phyloP scores from a whole-genome alignment of 768 basidiomycete genomes.

The Roridomyces roridus region DNA sequence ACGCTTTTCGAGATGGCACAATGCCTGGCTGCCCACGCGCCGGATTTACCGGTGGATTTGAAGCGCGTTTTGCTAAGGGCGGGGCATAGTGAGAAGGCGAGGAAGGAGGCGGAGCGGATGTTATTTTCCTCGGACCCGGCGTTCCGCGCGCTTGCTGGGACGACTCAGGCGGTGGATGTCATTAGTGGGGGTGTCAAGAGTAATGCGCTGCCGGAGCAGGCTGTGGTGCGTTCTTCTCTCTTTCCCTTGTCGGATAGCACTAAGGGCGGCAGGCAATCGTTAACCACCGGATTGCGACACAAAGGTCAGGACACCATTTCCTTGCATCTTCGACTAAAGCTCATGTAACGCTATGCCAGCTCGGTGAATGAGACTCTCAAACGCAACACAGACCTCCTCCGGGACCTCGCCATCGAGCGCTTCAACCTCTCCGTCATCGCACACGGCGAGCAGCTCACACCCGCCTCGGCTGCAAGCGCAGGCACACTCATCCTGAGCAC shows the following conservation, averaged over 20 bases:
- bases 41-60: conserved; percentile 26
- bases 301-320: conserved; percentile 35
- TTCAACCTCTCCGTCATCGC: conserved; percentile 47
- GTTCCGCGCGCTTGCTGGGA: conserved; percentile 40
- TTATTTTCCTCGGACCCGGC: conserved; percentile 31
- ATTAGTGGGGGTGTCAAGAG: conserved; percentile 46
- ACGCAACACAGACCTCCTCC: conserved; percentile 36
- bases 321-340: neutral
- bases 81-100: too few species aligned
- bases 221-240: conserved; percentile 34
- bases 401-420: conserved; percentile 34
- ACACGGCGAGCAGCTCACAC: conserved; percentile 38
- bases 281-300: conserved; percentile 54
- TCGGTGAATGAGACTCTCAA: conserved; percentile 37
- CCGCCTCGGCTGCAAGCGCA: conserved; percentile 17
- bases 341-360: conserved; percentile 24
- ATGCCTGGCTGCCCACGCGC: conserved; percentile 49
- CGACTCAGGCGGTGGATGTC: conserved; percentile 67
- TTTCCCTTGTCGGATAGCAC: neutral
- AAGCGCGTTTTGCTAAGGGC: conserved; percentile 14
- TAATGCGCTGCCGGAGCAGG: conserved; percentile 63
- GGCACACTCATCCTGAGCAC: conserved; percentile 44
- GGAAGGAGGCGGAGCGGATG: neutral
- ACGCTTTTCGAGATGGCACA: conserved; percentile 35
- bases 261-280: conserved; percentile 37